Evolutionary conservation across 768 basidiomycete species (phyloP), one percentile per base, ranked within the genome.

Genomic region (Amanita thiersii): DNA sequence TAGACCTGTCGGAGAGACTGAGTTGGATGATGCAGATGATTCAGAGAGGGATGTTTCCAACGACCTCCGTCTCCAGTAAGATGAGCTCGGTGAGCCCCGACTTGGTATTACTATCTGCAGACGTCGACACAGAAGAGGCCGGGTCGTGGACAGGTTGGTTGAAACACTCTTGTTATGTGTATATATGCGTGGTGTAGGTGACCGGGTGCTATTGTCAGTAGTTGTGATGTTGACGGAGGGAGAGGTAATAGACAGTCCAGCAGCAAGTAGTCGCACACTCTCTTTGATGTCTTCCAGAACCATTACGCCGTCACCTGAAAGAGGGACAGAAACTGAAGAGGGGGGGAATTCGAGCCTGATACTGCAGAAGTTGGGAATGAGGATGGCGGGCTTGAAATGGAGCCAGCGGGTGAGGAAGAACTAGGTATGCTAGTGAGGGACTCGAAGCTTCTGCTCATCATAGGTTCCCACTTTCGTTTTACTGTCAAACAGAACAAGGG

Each of bases 401-500:
- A 19, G 14, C 50, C 38, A 18, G 50, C n/a, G 7, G 56, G 49
- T 20, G 56, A 48, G 17, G 52, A 37, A 4, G 47, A 50, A 25
- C 50, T 55, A 46, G 56, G 47, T 37, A 24, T 6, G 5, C 47
- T 54, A 12, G 28, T 2, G 8, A 37, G 35, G 8, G 33, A 52
- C 12, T 71, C 70, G 49, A 80, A 72, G 18, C 81, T 79, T n/a
- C 76, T 72, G 50, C 72, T 73, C 32, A 89, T 76, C 44, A 90
- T 86, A 23, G 77, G 73, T 56, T 82, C 86, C 88, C 88, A 91
- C 59, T 81, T 86, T 44, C 73, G 75, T 65, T 90, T 91, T 37
- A 90, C 79, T 81, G 49, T 2, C 30, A 26, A 3, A 20, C 36
- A 20, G n/a, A 20, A n/a, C n/a, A 5, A 19, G 20, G 32, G n/a